These are phyloP conservation scores for Chaetomium fimeti DNA, from an alignment of 495 filamentous ascomycete species.

Conservation along the genomic window DNA sequence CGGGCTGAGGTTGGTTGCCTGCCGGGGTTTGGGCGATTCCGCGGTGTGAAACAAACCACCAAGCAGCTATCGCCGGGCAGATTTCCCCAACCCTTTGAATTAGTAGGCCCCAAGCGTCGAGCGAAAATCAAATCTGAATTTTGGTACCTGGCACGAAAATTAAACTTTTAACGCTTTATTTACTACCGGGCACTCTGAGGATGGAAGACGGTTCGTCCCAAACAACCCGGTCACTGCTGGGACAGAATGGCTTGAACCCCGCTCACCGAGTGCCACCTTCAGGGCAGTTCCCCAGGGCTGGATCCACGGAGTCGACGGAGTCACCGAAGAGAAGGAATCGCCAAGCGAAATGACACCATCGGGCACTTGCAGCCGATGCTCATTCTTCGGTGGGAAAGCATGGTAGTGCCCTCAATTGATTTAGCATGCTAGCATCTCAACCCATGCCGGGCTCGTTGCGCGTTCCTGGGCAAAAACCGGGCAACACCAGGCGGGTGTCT, in stretches of 20 bases:
- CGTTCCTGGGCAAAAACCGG: neutral
- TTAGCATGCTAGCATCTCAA: neutral
- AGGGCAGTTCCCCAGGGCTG: neutral
- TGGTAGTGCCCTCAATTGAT: neutral
- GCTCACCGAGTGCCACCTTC: neutral
- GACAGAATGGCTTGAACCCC: neutral
- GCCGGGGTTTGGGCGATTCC: no score
- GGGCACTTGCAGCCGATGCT: neutral
- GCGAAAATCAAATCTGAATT: no score
- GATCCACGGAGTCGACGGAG: neutral
- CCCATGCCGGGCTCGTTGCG: neutral
- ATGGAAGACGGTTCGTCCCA: neutral
- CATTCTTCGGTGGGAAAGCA: neutral
- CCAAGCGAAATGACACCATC: constrained; percentile 6
- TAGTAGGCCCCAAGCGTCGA: no score
- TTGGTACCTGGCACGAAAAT: no score
- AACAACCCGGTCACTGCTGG: neutral
- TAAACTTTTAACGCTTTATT: no score
- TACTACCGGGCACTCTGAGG: no score
- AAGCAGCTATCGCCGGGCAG: neutral
- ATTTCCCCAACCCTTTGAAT: neutral
- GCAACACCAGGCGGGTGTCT: neutral
- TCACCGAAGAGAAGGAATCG: neutral
- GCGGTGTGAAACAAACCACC: no score
- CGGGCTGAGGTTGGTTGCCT: neutral